phyloP scores from a whole-genome alignment of 2,329 filamentous ascomycete species.

The Dactylellina parvicollis region DNA sequence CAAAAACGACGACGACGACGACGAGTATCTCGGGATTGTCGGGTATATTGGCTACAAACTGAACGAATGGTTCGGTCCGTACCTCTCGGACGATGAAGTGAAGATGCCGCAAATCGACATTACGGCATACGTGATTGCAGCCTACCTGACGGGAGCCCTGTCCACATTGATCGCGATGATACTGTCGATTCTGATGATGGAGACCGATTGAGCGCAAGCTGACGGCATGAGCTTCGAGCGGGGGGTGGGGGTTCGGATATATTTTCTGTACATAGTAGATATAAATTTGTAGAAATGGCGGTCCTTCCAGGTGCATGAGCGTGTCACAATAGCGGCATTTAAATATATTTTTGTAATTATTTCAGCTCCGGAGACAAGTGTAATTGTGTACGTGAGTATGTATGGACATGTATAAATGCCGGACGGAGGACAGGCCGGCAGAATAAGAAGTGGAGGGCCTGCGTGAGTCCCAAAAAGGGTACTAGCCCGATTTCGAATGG shows the following conservation, averaged over 20 bases:
- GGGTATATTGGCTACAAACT: constrained; percentile 12
- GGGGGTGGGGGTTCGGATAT: no score
- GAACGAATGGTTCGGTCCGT: constrained; percentile 24
- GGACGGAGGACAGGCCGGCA: background rate
- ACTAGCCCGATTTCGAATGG: no score
- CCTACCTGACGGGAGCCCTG: constrained; percentile 43
- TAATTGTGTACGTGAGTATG: no score
- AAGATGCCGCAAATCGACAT: constrained; percentile 49
- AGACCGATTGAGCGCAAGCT: no score
- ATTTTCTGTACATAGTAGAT: no score
- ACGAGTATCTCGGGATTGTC: background rate
- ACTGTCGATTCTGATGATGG: constrained; percentile 16
- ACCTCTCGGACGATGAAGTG: constrained; percentile 54
- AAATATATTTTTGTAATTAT: no score
- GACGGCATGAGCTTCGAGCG: no score
- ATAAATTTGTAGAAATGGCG: no score
- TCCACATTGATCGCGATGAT: constrained; percentile 28
- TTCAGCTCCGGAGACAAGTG: no score
- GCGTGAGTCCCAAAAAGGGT: background rate
- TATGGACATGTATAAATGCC: background rate
- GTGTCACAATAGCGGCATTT: no score
- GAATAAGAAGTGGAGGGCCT: background rate
- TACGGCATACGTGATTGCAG: constrained; percentile 52
- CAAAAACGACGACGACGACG: background rate
- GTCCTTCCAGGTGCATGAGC: no score